phyloP scores from a whole-genome alignment of 768 basidiomycete species.

The Myochromella boudieri region DNA sequence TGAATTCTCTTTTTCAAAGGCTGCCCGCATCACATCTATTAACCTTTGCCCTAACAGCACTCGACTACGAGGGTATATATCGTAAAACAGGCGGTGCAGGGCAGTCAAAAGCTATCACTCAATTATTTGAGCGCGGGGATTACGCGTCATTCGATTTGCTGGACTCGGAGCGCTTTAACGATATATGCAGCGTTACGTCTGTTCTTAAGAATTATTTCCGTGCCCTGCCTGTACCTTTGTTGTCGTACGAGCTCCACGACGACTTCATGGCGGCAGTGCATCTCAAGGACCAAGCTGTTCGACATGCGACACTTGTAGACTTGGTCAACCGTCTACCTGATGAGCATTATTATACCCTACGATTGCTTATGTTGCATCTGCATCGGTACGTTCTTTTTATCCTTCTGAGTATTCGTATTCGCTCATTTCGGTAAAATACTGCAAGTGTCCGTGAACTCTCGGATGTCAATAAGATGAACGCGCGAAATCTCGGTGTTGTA shows the following conservation, averaged over 20 bases:
- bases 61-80: slow-evolving; percentile 98
- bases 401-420: slow-evolving; percentile 26
- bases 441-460: slow-evolving; percentile 63
- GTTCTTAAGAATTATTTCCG: slow-evolving; percentile 97
- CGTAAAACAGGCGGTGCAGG: slow-evolving; percentile 94
- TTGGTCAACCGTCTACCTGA: slow-evolving; percentile 77
- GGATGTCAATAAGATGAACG: slow-evolving; percentile 88
- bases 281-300: slow-evolving; percentile 60
- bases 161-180: slow-evolving; percentile 90
- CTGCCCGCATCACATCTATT: not conserved
- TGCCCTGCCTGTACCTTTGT: slow-evolving; percentile 83
- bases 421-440: too few species aligned
- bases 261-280: slow-evolving; percentile 80
- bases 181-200: slow-evolving; percentile 95
- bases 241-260: slow-evolving; percentile 91
- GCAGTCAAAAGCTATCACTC: slow-evolving; percentile 90
- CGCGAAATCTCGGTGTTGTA: slow-evolving; percentile 93
- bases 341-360: slow-evolving; percentile 86
- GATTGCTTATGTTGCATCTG: slow-evolving; percentile 83
- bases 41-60: slow-evolving; percentile 43
- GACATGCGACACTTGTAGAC: slow-evolving; percentile 60
- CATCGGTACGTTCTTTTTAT: slow-evolving; percentile 57
- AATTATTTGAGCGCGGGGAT: slow-evolving; percentile 91
- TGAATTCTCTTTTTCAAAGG: slow-evolving; percentile 24
- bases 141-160: slow-evolving; percentile 86